These are phyloP conservation scores for Xylariomycetidae sp. DNA, from an alignment of 2,329 filamentous ascomycete genomes.

Conservation along the genomic window DNA sequence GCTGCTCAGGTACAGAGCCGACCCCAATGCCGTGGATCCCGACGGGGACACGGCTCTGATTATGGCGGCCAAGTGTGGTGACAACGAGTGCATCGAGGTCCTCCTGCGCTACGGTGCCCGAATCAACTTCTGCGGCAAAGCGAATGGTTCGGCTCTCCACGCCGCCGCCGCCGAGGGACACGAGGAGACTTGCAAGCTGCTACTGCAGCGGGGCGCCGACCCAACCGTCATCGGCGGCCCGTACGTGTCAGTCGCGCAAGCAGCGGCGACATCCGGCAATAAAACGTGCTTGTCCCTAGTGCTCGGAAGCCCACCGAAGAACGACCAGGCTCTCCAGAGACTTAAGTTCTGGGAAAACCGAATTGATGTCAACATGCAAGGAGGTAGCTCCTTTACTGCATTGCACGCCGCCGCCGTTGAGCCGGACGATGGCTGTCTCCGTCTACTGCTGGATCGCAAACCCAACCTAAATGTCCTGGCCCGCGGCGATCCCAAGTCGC, in stretches of 20 bases:
- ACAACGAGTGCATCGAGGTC: conserved; percentile 28
- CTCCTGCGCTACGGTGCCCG: conserved; percentile 32
- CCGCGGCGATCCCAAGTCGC: background rate
- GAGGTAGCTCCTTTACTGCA: background rate
- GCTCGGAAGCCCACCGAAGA: background rate
- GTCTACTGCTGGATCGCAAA: background rate
- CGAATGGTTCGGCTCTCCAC: conserved; percentile 21
- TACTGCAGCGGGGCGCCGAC: background rate
- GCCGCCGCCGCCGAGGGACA: conserved; percentile 10
- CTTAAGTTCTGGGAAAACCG: background rate
- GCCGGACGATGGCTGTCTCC: background rate
- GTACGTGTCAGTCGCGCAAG: background rate
- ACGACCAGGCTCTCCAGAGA: background rate
- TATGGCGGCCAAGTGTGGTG: conserved; percentile 27
- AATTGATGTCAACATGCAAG: background rate
- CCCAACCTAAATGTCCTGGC: background rate
- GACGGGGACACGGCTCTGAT: conserved; percentile 36
- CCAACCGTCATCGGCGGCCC: background rate
- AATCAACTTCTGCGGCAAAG: conserved; percentile 27
- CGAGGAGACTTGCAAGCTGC: background rate
- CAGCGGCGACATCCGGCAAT: background rate
- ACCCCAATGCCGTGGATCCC: conserved; percentile 31
- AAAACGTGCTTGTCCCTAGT: background rate
- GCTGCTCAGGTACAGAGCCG: conserved; percentile 31
- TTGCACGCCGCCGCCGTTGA: background rate